Conservation (phyloP, 2,329 filamentous ascomycete species). For the Neopestalotiopsis rosae region DNA sequence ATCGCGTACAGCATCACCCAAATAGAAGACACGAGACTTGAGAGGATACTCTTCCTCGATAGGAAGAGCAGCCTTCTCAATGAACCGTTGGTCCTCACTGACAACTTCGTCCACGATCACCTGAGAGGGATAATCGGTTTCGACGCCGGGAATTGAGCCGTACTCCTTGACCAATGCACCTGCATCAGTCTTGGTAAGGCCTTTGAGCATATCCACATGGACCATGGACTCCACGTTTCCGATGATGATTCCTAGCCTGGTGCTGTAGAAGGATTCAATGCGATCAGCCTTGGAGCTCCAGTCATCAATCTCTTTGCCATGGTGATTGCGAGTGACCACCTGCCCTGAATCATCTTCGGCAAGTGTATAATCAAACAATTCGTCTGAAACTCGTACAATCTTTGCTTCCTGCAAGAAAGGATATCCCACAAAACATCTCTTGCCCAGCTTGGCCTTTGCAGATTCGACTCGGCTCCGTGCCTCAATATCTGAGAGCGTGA, state of each 20-base stretch:
- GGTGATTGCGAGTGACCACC: constrained; percentile 73
- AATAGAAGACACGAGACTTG: constrained; percentile 85
- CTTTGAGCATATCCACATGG: constrained; percentile 92
- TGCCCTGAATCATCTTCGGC: constrained; percentile 66
- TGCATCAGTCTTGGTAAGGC: constrained; percentile 86
- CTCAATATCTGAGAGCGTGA: constrained; percentile 81
- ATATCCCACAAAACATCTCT: constrained; percentile 89
- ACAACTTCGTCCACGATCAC: constrained; percentile 87
- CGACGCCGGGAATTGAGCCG: constrained; percentile 80
- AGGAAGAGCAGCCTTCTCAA: constrained; percentile 85
- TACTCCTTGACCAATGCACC: constrained; percentile 95
- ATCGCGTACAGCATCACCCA: constrained; percentile 79
- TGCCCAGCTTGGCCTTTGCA: constrained; percentile 81
- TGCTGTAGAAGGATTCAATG: constrained; percentile 88
- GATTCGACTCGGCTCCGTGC: constrained; percentile 70
- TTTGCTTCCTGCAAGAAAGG: constrained; percentile 95
- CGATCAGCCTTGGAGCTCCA: constrained; percentile 84
- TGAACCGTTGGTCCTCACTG: constrained; percentile 90
- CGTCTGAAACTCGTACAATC: constrained; percentile 86
- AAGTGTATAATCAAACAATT: constrained; percentile 86
- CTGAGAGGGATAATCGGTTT: constrained; percentile 90
- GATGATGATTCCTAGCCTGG: constrained; percentile 85
- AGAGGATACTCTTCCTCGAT: constrained; percentile 91
- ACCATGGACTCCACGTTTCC: constrained; percentile 87
- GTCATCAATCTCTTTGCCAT: constrained; percentile 76